Conservation (phyloP, 805 yeast genomes). For the Starmera pachycereana region DNA sequence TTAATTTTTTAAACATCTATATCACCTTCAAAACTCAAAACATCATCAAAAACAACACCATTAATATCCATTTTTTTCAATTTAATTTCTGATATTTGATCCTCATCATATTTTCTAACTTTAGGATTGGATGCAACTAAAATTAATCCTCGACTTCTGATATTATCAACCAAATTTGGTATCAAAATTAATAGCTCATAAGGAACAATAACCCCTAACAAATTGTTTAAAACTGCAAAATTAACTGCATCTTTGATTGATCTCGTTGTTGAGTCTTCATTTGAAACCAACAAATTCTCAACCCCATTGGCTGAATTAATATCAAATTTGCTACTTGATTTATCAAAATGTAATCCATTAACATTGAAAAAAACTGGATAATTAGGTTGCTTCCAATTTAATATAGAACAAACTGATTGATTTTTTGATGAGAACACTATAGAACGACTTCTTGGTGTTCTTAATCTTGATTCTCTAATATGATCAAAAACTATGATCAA, state of each 20-base stretch:
- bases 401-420: slow-evolving; percentile 81
- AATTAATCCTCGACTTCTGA: slow-evolving; percentile 72
- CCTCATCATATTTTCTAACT: slow-evolving; percentile 11
- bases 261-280: slow-evolving; percentile 38
- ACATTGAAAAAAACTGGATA: slow-evolving; percentile 86
- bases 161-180: slow-evolving; percentile 64
- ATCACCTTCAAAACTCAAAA: slow-evolving; percentile 56
- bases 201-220: slow-evolving; percentile 77
- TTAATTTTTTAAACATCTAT: slow-evolving; percentile 29
- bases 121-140: slow-evolving; percentile 57
- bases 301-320: slow-evolving; percentile 34
- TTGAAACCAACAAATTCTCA: slow-evolving; percentile 13
- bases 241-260: slow-evolving; percentile 75
- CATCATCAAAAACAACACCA: slow-evolving; percentile 55
- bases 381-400: slow-evolving; percentile 98
- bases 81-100: neutral
- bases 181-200: slow-evolving; percentile 59
- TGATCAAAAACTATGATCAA: slow-evolving; percentile 67
- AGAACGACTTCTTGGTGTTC: slow-evolving; percentile 35
- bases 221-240: slow-evolving; percentile 73
- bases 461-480: slow-evolving; percentile 39
- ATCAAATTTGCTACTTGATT: slow-evolving; percentile 20
- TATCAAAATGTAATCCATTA: slow-evolving; percentile 44
- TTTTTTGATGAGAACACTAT: slow-evolving; percentile 79
- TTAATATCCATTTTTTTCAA: slow-evolving; percentile 29